Base-by-base conservation (phyloP, 2,329 filamentous ascomycete species). In the Cercospora beticola region DNA sequence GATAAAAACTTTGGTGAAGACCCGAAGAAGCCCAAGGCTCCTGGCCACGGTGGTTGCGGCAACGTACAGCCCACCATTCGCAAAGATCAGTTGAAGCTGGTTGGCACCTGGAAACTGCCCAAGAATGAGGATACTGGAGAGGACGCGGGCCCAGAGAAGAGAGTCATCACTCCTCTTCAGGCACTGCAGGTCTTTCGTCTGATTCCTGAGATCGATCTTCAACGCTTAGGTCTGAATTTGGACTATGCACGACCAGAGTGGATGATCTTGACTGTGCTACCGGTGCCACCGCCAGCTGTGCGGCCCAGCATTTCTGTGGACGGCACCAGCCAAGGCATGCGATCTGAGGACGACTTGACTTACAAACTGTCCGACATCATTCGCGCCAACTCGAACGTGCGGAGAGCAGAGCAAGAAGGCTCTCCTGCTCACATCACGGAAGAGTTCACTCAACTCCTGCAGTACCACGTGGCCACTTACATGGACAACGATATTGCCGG, bases 401-500 rank as follows among this genome's bases (percentile, higher is more conserved):
- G 92, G 74, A 90, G 95, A 74, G 95, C 93, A 69, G 92, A 97
- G 76, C 89, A 92, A 68, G 93, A 97, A 80, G 95, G 95, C 67
- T 94, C 94, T 3, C 93, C 95, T 0, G 90, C 92, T 72, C 95
- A 99, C 81, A 93, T 98, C 73, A 88, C 93, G 16, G 88, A 89
- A 68, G 95, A 99, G 76, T 98, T 97, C 68, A 93, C 97, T 80
- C 89, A 90, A 71, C 84, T 99, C 33, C 85, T 99, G 43, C 96
- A 99, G 78, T 99, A 97, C 78, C 96, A 99, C 77, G 94, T 99
- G 69, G 96, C 96, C 54, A 99, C 96, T 0, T 97, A 97, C 82
- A 99, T 99, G 96, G 95, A 99, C 82, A 99, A 99, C 76, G 94
- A 99, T 79, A 97, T 98, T 81, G 95, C 96, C 71, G 94, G 94